These are phyloP conservation scores for Xylariaceae sp. DNA, from an alignment of 2,329 filamentous ascomycete genomes.

Conservation along the genomic window DNA sequence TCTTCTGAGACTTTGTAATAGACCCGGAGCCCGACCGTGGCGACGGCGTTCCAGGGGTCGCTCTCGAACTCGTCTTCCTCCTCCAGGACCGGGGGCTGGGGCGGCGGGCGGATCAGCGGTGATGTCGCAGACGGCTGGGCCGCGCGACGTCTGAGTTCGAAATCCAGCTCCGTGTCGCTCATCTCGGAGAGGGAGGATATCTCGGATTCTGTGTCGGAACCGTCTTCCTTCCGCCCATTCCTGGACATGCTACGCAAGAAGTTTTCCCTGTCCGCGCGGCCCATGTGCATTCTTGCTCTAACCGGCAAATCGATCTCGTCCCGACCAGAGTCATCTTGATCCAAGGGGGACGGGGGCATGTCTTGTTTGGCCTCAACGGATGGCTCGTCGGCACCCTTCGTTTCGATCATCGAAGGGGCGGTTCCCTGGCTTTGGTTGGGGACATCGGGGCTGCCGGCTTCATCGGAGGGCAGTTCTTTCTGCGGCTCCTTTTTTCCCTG, in stretches of 20 bases:
- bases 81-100: too few relatives aligned
- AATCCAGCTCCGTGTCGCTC: conserved; percentile 36
- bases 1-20: conserved; percentile 24
- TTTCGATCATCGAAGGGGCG: neutral
- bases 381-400: conserved; percentile 5
- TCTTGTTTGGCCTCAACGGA: too few relatives aligned
- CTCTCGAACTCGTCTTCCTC: conserved; percentile 30
- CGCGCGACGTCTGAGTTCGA: conserved; percentile 35
- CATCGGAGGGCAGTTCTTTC: conserved; percentile 8
- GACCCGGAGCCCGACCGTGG: conserved; percentile 31
- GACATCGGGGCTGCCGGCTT: neutral
- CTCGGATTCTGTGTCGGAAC: conserved; percentile 22
- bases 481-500: conserved; percentile 14
- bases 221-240: conserved; percentile 18
- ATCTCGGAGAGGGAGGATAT: conserved; percentile 35
- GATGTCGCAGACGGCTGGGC: conserved; percentile 50
- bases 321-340: too few relatives aligned
- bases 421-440: neutral
- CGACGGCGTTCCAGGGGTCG: conserved; percentile 25
- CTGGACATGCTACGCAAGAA: too few relatives aligned
- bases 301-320: too few relatives aligned
- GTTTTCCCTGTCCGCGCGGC: too few relatives aligned
- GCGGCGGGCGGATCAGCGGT: too few relatives aligned
- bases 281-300: conserved; percentile 11
- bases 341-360: too few relatives aligned